Percentiles rank a stretch among this genome's conserved stretches.
phyloP scores from a whole-genome alignment of 805 yeast species.

The Saturnispora gosingensis region DNA sequence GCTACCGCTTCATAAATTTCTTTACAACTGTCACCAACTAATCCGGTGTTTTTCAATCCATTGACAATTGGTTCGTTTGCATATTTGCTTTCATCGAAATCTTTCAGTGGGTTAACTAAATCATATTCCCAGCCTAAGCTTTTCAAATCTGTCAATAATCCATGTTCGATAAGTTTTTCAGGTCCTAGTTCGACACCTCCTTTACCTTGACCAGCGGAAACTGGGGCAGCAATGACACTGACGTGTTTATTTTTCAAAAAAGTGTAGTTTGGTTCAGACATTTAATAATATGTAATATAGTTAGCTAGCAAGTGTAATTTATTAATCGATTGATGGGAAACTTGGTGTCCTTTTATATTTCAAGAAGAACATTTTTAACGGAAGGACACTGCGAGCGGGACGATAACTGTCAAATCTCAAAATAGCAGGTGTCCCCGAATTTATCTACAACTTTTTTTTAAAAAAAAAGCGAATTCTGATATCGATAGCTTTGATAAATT shows the following conservation, averaged over 20 bases:
- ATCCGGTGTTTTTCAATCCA: slow-evolving; percentile 59
- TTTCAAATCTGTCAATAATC: slow-evolving; percentile 54
- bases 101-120: slow-evolving; percentile 45
- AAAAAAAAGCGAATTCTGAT: not conserved
- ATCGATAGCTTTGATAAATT: not conserved
- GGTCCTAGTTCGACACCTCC: slow-evolving; percentile 95
- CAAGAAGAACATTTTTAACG: not conserved
- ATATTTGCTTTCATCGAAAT: slow-evolving; percentile 32
- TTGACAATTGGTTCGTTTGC: slow-evolving; percentile 42
- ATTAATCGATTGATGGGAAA: not conserved
- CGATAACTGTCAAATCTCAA: not conserved
- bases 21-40: slow-evolving; percentile 68
- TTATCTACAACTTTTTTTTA: not conserved
- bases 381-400: not conserved
- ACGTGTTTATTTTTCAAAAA: slow-evolving; percentile 46
- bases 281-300: not conserved
- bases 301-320: not conserved
- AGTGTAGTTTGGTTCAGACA: slow-evolving; percentile 31
- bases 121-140: slow-evolving; percentile 64
- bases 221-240: slow-evolving; percentile 81
- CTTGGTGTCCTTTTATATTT: slow-evolving; percentile 2
- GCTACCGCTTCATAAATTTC: slow-evolving; percentile 53
- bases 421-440: slow-evolving; percentile 3
- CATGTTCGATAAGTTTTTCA: slow-evolving; percentile 62
- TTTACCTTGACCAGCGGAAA: slow-evolving; percentile 92